phyloP scores from a whole-genome alignment of 139 green algal species.

The Chlorella ohadii region DNA sequence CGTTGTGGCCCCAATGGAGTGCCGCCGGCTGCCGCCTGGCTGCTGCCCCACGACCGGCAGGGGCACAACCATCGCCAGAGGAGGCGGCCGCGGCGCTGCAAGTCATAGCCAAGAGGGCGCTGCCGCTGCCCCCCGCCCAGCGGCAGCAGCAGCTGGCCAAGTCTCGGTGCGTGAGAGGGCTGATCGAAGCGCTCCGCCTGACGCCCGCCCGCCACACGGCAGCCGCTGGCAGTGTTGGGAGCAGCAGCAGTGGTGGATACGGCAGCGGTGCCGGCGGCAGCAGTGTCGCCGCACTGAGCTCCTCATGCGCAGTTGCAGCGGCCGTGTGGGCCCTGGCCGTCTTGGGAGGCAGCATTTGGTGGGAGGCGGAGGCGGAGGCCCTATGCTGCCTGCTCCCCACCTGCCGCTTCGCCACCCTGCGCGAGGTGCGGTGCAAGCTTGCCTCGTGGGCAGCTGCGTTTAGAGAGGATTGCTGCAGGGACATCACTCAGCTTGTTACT shows the following conservation, averaged over 20 bases:
- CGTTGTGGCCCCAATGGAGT: not conserved
- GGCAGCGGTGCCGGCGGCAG: not conserved
- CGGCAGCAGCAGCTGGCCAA: conserved; percentile 4
- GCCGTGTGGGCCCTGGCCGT: conserved; percentile 13
- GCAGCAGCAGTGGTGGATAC: not conserved
- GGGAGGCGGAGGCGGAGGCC: conserved; percentile 19
- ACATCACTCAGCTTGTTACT: no score
- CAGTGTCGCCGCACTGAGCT: not conserved
- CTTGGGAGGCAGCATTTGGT: conserved; percentile 20
- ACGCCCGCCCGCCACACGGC: not conserved
- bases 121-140: not conserved
- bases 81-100: conserved; percentile 11
- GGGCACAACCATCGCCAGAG: not conserved
- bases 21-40: conserved; percentile 2
- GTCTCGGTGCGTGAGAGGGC: conserved; percentile 2
- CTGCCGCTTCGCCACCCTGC: not conserved
- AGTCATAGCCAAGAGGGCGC: not conserved
- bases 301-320: not conserved
- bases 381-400: conserved; percentile 18
- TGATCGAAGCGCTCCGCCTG: conserved; percentile 10
- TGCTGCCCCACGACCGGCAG: not conserved
- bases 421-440: not conserved
- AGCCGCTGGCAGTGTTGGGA: not conserved
- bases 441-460: no score
- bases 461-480: no score